Evolutionary conservation across 345 rosid species (phyloP).

Genomic region (Kernera saxatilis): DNA sequence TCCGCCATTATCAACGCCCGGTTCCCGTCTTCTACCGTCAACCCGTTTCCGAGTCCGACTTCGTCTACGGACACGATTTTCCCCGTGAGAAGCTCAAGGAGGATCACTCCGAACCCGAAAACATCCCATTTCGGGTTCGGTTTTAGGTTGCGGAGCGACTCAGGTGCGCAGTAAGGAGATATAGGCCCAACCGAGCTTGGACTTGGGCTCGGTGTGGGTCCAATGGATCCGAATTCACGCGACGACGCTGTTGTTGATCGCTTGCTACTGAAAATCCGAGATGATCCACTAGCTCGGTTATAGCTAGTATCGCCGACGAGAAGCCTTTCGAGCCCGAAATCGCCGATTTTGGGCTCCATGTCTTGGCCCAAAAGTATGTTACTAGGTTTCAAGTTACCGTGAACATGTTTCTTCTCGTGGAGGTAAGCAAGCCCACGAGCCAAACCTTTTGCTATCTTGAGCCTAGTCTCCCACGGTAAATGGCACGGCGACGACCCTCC

Average conservation of each 20-base stretch:
- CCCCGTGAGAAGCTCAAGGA: conserved; percentile 71
- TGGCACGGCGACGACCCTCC: conserved; percentile 78
- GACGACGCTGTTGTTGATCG: conserved; percentile 52
- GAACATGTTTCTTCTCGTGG: conserved; percentile 88
- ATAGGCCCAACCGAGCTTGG: conserved; percentile 44
- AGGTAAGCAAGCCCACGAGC: conserved; percentile 81
- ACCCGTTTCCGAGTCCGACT: conserved; percentile 70
- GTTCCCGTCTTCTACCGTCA: conserved; percentile 52
- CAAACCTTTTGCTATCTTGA: conserved; percentile 74
- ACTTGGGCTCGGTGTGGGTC: conserved; percentile 62
- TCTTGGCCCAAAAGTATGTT: conserved; percentile 63
- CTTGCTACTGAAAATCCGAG: conserved; percentile 78
- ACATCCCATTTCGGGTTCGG: conserved; percentile 92
- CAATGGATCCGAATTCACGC: conserved; percentile 36
- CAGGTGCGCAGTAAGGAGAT: conserved; percentile 72
- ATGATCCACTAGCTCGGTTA: conserved; percentile 53
- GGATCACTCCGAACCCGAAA: conserved; percentile 71
- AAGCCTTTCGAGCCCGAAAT: conserved; percentile 82
- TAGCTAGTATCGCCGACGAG: conserved; percentile 56
- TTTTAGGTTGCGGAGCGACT: conserved; percentile 74
- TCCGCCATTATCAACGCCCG: conserved; percentile 73
- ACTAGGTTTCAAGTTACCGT: conserved; percentile 81
- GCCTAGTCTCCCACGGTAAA: conserved; percentile 82
- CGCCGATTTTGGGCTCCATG: conserved; percentile 81
- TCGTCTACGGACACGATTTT: conserved; percentile 66